Evolutionary conservation across 2,329 filamentous ascomycete genomes (phyloP).

Genomic region (Fusarium beomiforme): DNA sequence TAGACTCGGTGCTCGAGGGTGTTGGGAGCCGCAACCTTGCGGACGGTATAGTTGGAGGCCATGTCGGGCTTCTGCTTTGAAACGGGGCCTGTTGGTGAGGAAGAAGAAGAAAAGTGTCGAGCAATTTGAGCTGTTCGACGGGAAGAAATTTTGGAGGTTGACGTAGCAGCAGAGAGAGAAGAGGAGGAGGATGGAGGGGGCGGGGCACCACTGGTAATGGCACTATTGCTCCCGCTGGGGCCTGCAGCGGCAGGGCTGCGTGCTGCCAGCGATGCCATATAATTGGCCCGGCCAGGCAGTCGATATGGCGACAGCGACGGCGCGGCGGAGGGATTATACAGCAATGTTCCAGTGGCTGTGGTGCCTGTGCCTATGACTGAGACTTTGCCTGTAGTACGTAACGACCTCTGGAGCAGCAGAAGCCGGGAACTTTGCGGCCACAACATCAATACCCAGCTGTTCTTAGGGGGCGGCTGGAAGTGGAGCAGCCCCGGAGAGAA

Average conservation of each 20-base stretch:
- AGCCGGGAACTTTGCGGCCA: slow-evolving; percentile 26
- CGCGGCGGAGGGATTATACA: slow-evolving; percentile 13
- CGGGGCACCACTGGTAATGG: slow-evolving; percentile 47
- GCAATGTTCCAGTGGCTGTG: slow-evolving; percentile 9
- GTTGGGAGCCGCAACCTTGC: slow-evolving; percentile 90
- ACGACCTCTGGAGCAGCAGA: slow-evolving; percentile 36
- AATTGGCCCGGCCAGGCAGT: slow-evolving; percentile 40
- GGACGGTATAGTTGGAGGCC: slow-evolving; percentile 75
- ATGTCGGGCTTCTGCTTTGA: slow-evolving; percentile 52
- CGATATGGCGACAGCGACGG: slow-evolving; percentile 26
- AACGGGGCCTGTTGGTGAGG: slow-evolving; percentile 27
- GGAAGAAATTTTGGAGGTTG: slow-evolving; percentile 56
- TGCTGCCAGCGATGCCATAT: slow-evolving; percentile 37
- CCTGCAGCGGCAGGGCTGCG: slow-evolving; percentile 37
- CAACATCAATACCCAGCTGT: slow-evolving; percentile 34
- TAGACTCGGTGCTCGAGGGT: slow-evolving; percentile 97
- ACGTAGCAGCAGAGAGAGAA: slow-evolving; percentile 36
- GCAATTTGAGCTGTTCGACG: slow-evolving; percentile 64
- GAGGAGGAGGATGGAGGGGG: slow-evolving; percentile 50
- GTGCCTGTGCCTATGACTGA: slow-evolving; percentile 13
- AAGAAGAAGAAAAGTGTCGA: slow-evolving; percentile 59
- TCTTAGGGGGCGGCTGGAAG: slow-evolving; percentile 26
- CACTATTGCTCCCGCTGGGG: slow-evolving; percentile 32
- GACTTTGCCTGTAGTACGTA: slow-evolving; percentile 25
- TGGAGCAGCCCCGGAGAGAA: slow-evolving; percentile 42